Evolutionary conservation across 2,329 filamentous ascomycete genomes (phyloP).

Genomic region (Bipolaris gigantea): DNA sequence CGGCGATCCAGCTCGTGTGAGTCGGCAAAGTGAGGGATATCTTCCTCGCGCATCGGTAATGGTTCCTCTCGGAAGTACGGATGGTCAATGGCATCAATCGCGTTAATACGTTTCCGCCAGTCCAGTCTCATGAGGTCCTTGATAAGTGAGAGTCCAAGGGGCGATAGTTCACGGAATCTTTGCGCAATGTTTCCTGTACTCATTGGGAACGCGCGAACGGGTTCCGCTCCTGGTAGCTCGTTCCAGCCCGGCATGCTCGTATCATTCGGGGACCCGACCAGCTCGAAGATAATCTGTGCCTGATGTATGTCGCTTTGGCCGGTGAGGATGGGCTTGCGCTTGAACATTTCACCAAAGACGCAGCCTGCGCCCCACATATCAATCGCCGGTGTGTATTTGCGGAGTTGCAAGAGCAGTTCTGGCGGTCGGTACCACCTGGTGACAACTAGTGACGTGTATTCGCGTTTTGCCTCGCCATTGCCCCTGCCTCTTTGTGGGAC

Average conservation of each 20-base stretch:
- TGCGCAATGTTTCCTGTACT: constrained; percentile 68
- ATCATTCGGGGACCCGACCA: constrained; percentile 87
- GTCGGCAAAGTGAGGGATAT: constrained; percentile 90
- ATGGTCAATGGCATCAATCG: constrained; percentile 89
- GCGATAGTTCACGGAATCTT: constrained; percentile 74
- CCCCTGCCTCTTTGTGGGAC: constrained; percentile 75
- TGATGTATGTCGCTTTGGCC: constrained; percentile 89
- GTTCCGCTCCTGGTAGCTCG: constrained; percentile 77
- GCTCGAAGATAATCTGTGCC: constrained; percentile 88
- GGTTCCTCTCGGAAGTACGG: constrained; percentile 84
- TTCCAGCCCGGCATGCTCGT: constrained; percentile 93
- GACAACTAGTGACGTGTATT: constrained; percentile 96
- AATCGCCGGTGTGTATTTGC: constrained; percentile 94
- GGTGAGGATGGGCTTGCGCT: constrained; percentile 86
- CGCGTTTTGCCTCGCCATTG: constrained; percentile 80
- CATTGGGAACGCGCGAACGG: constrained; percentile 63
- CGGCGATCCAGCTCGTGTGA: constrained; percentile 95
- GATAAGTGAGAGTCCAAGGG: constrained; percentile 75
- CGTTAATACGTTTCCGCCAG: constrained; percentile 86
- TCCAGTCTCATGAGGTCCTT: constrained; percentile 83
- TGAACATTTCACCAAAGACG: constrained; percentile 97
- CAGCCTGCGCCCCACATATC: constrained; percentile 99
- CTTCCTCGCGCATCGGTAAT: constrained; percentile 76
- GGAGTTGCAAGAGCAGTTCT: constrained; percentile 83
- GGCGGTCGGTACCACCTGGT: constrained; percentile 97